A percentile compares a stretch with the other conserved stretches of the same genome.
These are phyloP conservation scores for Thelephora ganbajun DNA, from an alignment of 768 basidiomycete genomes.

Conservation along the genomic window DNA sequence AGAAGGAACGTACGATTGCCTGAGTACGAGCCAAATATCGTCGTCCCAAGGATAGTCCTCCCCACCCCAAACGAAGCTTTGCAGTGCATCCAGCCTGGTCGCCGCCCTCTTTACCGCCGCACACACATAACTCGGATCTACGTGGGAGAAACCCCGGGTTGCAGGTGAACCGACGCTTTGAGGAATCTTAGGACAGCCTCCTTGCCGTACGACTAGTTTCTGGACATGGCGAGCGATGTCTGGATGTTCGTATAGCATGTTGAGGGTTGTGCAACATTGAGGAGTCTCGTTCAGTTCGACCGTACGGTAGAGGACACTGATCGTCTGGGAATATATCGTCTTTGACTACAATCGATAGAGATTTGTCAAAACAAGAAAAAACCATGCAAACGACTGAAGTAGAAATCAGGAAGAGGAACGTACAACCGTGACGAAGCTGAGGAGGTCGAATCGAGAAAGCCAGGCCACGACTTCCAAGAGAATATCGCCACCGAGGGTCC, in stretches of 20 bases:
- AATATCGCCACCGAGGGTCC: not conserved
- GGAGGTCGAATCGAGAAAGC: not conserved
- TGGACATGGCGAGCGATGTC: slow-evolving; percentile 57
- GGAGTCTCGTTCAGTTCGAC: slow-evolving; percentile 38
- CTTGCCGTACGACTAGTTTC: slow-evolving; percentile 36
- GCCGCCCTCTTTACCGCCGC: slow-evolving; percentile 20
- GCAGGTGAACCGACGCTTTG: not conserved
- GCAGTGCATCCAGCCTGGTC: slow-evolving; percentile 44
- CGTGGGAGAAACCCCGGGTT: slow-evolving; percentile 2
- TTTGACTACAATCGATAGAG: slow-evolving; percentile 28
- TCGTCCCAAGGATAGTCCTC: slow-evolving; percentile 48
- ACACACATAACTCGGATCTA: not conserved
- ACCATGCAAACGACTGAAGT: not conserved
- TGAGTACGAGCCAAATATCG: slow-evolving; percentile 68
- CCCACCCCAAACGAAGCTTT: slow-evolving; percentile 58
- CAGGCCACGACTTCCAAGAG: not conserved
- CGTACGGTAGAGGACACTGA: slow-evolving; percentile 43
- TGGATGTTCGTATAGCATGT: slow-evolving; percentile 42
- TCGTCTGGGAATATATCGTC: slow-evolving; percentile 34
- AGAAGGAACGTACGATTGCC: slow-evolving; percentile 36
- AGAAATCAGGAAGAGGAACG: too few relatives aligned
- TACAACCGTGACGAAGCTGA: not conserved
- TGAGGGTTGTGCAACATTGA: slow-evolving; percentile 51
- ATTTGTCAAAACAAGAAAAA: not conserved
- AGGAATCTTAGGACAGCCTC: not conserved